Conservation (phyloP, 1,284 basidiomycete genomes). For the Fistulinella cinereoalba region DNA sequence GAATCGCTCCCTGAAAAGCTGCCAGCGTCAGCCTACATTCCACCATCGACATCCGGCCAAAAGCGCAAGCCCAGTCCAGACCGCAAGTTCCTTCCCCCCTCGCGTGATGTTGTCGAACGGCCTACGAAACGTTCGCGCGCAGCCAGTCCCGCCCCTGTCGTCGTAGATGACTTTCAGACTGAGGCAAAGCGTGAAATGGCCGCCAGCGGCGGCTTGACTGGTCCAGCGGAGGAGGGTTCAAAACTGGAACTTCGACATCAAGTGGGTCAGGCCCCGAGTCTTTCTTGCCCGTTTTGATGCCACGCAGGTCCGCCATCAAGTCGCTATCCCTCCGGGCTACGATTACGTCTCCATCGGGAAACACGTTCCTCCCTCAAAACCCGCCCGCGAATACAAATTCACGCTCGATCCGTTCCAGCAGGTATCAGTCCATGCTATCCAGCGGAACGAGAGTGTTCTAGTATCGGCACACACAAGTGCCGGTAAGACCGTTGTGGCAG, state of each 20-base stretch:
- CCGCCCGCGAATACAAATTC: constrained; percentile 93
- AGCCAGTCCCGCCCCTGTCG: constrained; percentile 61
- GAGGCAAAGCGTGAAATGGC: constrained; percentile 87
- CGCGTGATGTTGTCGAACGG: constrained; percentile 15
- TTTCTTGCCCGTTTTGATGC: constrained; percentile 5
- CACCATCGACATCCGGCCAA: constrained; percentile 5
- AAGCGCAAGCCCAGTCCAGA: constrained; percentile 25
- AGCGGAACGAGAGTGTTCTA: constrained; percentile 95
- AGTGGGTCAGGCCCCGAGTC: constrained; percentile 39
- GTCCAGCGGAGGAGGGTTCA: constrained; percentile 62
- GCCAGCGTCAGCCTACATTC: neutral
- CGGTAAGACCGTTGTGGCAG: constrained; percentile 98
- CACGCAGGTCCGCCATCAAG: constrained; percentile 84
- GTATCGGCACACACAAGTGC: constrained; percentile 99
- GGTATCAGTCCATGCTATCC: constrained; percentile 92
- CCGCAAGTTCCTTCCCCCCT: neutral
- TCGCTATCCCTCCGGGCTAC: constrained; percentile 91
- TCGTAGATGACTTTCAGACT: constrained; percentile 87
- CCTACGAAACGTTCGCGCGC: constrained; percentile 22
- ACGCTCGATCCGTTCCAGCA: constrained; percentile 97
- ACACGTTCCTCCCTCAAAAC: constrained; percentile 90
- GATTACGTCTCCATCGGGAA: constrained; percentile 89
- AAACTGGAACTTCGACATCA: constrained; percentile 77
- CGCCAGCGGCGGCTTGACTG: constrained; percentile 78
- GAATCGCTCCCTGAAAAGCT: too few species aligned